Conservation (phyloP, 202 grass and related monocot genomes). For the Dendrocalamus latiflorus region DNA sequence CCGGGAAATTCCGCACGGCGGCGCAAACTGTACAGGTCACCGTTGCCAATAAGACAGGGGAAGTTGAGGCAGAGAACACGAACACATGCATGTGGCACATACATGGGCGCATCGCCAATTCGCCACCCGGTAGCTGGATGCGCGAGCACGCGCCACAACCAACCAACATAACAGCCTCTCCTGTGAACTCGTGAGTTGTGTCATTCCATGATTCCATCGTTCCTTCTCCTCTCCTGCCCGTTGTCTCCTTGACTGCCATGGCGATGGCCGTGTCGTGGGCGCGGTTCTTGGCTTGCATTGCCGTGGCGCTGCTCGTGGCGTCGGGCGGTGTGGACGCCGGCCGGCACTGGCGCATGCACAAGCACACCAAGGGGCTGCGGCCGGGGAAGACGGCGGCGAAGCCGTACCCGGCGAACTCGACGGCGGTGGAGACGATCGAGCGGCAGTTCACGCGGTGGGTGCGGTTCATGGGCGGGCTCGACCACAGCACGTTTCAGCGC, state of each 20-base stretch:
- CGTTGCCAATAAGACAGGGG: background rate
- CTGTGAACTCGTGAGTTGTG: conserved; percentile 31
- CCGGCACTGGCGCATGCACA: background rate
- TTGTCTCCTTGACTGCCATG: conserved; percentile 40
- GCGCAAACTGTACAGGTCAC: background rate
- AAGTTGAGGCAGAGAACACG: background rate
- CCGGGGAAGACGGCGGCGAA: conserved; percentile 23
- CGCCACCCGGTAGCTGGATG: too few species aligned
- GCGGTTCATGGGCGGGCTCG: conserved; percentile 48
- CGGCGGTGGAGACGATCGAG: conserved; percentile 51
- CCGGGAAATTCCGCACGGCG: background rate
- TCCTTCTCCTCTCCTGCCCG: conserved; percentile 19
- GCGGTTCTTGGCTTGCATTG: background rate
- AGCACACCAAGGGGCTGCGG: conserved; percentile 41
- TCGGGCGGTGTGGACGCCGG: background rate
- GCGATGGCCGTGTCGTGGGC: background rate
- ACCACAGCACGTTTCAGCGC: conserved; percentile 55
- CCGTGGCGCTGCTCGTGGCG: conserved; percentile 14
- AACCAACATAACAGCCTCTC: conserved; percentile 20
- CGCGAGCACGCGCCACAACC: conserved; percentile 22
- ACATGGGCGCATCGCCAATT: background rate
- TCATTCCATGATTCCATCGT: conserved; percentile 36
- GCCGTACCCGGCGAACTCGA: conserved; percentile 55
- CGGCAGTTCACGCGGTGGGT: too few species aligned
- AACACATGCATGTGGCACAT: conserved; percentile 6